Percentiles rank a stretch among this genome's conserved stretches.
phyloP scores from a whole-genome alignment of 2,329 filamentous ascomycete species.

The Fusarium newnesense region DNA sequence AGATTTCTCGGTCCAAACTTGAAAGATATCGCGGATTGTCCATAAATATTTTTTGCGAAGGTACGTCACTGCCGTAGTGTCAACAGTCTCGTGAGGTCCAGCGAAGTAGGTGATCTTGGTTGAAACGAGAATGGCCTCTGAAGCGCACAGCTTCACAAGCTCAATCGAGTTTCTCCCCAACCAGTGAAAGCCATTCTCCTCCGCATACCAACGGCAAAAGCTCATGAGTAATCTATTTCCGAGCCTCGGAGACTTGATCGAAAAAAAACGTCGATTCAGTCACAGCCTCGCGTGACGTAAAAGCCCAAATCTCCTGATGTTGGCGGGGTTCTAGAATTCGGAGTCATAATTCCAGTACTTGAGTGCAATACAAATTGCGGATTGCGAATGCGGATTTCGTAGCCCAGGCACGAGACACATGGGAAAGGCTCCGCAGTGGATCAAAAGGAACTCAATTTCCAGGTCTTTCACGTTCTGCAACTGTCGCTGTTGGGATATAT shows the following conservation, averaged over 20 bases:
- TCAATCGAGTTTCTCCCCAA: neutral
- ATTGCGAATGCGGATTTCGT: neutral
- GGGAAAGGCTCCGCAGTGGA: slow-evolving; percentile 1
- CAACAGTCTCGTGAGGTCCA: neutral
- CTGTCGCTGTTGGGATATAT: neutral
- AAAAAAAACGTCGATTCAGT: neutral
- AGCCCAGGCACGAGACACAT: neutral
- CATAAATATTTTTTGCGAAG: neutral
- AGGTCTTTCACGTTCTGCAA: neutral
- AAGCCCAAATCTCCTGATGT: slow-evolving; percentile 12
- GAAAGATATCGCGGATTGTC: neutral
- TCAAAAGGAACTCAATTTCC: slow-evolving; percentile 5
- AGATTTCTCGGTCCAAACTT: neutral
- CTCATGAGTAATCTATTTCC: neutral
- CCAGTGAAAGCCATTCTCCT: neutral
- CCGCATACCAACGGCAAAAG: too few species aligned
- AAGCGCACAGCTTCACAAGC: neutral
- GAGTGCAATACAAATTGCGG: neutral
- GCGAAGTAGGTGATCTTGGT: neutral
- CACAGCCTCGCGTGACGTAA: slow-evolving; percentile 11
- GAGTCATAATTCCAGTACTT: neutral
- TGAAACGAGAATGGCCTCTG: neutral
- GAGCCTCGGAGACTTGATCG: neutral
- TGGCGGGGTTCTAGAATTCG: slow-evolving; percentile 2
- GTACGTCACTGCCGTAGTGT: neutral